phyloP scores from a whole-genome alignment of 306 rosid genomes.

The Vachellia pachyceras region DNA sequence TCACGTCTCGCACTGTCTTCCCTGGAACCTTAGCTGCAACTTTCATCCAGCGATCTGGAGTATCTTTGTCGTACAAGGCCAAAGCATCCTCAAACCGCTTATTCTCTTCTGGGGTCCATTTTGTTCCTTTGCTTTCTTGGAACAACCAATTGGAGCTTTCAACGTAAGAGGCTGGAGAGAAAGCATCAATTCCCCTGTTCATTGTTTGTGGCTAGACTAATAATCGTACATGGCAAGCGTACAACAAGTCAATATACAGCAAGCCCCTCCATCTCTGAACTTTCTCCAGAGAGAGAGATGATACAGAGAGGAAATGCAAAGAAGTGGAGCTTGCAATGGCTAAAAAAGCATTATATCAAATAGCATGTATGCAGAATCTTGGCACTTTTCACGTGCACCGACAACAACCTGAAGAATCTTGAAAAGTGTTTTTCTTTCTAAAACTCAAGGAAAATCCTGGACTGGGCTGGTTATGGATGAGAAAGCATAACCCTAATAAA shows the following conservation, averaged over 20 bases:
- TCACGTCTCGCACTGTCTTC: slow-evolving; percentile 87
- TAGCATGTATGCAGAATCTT: slow-evolving; percentile 52
- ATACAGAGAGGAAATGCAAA: slow-evolving; percentile 54
- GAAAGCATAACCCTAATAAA: slow-evolving; percentile 49
- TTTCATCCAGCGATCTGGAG: slow-evolving; percentile 79
- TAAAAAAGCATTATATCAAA: slow-evolving; percentile 47
- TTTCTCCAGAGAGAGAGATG: slow-evolving; percentile 44
- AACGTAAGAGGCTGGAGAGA: slow-evolving; percentile 68
- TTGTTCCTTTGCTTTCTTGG: slow-evolving; percentile 69
- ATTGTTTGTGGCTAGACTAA: slow-evolving; percentile 34
- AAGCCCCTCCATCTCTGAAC: too few species aligned
- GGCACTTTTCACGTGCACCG: slow-evolving; percentile 50
- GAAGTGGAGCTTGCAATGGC: slow-evolving; percentile 43
- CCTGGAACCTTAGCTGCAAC: slow-evolving; percentile 88
- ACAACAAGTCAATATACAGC: neutral
- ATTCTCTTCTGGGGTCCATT: slow-evolving; percentile 87
- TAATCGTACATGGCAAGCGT: slow-evolving; percentile 40
- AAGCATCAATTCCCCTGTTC: slow-evolving; percentile 66
- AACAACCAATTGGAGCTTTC: slow-evolving; percentile 80
- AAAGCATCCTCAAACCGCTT: slow-evolving; percentile 85
- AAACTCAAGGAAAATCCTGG: slow-evolving; percentile 48
- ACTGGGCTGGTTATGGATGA: slow-evolving; percentile 36
- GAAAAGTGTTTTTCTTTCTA: slow-evolving; percentile 48
- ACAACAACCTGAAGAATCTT: slow-evolving; percentile 48
- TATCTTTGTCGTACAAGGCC: slow-evolving; percentile 70